Percentiles rank a stretch among this genome's conserved stretches.
Evolutionary conservation across 225 moss, liverwort and hornwort species (phyloP).

Genomic region (Asterella californica): DNA sequence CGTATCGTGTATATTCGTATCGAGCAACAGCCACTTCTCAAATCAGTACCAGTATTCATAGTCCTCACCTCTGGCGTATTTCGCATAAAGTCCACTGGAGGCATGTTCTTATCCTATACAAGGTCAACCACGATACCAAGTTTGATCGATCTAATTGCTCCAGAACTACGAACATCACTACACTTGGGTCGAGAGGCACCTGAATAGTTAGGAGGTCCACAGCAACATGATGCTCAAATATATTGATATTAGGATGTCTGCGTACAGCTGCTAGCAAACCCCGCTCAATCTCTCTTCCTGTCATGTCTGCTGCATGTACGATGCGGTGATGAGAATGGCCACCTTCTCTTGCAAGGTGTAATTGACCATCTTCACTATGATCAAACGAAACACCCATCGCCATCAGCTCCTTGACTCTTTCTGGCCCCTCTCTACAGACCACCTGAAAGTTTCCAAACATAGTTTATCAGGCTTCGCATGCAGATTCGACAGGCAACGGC

Average conservation of each 20-base stretch:
- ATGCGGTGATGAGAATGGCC: slow-evolving; percentile 99
- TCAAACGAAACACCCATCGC: slow-evolving; percentile 92
- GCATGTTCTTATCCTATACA: too few relatives aligned
- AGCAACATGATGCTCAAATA: slow-evolving; percentile 86
- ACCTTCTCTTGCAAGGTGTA: slow-evolving; percentile 93
- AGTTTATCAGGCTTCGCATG: too few relatives aligned
- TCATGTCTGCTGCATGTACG: slow-evolving; percentile 98
- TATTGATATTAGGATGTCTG: slow-evolving; percentile 67
- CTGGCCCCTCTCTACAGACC: slow-evolving; percentile 95
- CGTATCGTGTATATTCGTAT: too few relatives aligned
- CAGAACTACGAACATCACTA: too few relatives aligned
- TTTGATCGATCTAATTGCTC: too few relatives aligned
- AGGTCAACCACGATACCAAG: too few relatives aligned
- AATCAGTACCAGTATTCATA: too few relatives aligned
- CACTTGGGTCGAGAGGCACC: slow-evolving; percentile 10
- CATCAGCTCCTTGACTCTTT: slow-evolving; percentile 93
- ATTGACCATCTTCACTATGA: slow-evolving; percentile 94
- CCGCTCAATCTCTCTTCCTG: slow-evolving; percentile 94
- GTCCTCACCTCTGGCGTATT: too few relatives aligned
- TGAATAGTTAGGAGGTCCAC: slow-evolving; percentile 90
- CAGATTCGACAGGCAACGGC: not conserved
- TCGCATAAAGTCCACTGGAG: too few relatives aligned
- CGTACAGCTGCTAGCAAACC: slow-evolving; percentile 69
- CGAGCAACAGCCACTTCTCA: too few relatives aligned
- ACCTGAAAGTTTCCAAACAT: slow-evolving; percentile 31